These are phyloP conservation scores for Bretziella fagacearum DNA, from an alignment of 2,329 filamentous ascomycete species.

Conservation along the genomic window DNA sequence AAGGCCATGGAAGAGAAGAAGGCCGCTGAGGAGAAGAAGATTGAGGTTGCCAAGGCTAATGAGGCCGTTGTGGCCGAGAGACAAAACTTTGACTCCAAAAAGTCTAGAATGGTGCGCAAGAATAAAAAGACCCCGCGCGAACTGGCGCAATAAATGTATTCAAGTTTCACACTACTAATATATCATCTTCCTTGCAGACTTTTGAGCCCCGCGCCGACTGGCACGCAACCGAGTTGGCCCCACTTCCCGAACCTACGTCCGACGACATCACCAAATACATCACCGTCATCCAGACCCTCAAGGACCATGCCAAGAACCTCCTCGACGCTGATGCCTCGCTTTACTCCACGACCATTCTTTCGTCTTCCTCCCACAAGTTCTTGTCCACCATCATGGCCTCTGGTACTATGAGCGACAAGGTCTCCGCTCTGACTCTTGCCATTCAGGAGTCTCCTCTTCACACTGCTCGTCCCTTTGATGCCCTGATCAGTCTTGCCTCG, in stretches of 20 bases:
- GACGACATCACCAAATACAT: conserved; percentile 29
- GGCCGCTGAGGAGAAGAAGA: conserved; percentile 18
- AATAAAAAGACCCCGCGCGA: not conserved
- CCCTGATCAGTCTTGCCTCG: conserved; percentile 61
- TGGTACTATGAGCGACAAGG: conserved; percentile 90
- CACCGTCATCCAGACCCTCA: conserved; percentile 32
- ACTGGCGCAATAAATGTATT: not conserved
- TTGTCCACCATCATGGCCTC: conserved; percentile 93
- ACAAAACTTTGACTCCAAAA: conserved; percentile 20
- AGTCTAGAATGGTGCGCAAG: conserved; percentile 23
- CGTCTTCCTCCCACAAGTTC: conserved; percentile 85
- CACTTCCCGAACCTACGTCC: conserved; percentile 28
- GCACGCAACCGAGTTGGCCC: conserved; percentile 30
- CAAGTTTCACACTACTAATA: conserved; percentile 22
- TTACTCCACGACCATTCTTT: conserved; percentile 57
- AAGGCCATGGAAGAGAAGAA: conserved; percentile 15
- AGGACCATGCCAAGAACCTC: conserved; percentile 55
- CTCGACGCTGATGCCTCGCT: conserved; percentile 60
- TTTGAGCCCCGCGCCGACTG: conserved; percentile 43
- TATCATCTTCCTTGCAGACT: conserved; percentile 23
- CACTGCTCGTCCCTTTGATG: conserved; percentile 78
- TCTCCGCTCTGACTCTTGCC: conserved; percentile 83
- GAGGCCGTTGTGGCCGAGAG: conserved; percentile 20
- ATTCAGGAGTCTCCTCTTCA: conserved; percentile 94
- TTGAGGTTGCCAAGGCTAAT: conserved; percentile 21